Base-by-base conservation (phyloP, 2,329 filamentous ascomycete species). In the Cladosporium cucumerinum region DNA sequence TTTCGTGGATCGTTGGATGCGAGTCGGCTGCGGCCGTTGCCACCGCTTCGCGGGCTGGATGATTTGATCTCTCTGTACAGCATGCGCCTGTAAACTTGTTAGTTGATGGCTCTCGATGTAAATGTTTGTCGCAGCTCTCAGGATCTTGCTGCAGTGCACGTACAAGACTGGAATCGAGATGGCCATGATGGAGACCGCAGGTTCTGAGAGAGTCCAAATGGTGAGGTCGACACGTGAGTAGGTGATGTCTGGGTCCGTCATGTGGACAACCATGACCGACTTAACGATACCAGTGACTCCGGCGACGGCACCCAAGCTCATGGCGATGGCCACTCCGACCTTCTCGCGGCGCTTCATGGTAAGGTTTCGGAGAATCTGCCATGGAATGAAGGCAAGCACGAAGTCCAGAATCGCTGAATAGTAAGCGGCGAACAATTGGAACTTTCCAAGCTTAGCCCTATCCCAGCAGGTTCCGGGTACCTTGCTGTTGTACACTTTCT, bases 381-480 rank as follows among this genome's bases (percentile, higher is more conserved):
- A 62, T 30, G 60, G 60, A 3, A 55, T 14, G 34, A 62, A 32
- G 16, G 60, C 60, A 10, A 62, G 60, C 7, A 62, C 49, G 18
- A 62, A 62, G n/a, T 62, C 60, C 32, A 62, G 26, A 25, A 62
- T 62, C 7, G 60, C 48, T 3, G 60, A 62, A 11, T 62, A 62
- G n/a, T 62, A 62, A 6, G 48, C 21, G 28, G 60, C 60, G 32
- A 54, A 54, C 23, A 62, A 25, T 21, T 62, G 60, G 60, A 62
- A 62, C 10, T 62, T n/a, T 11, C 23, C 32, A 14, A 62, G 60
- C 26, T 55, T 54, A 3, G 25, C 23, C 23, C 23, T 43, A 21
- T 62, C 49, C 60, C 60, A 62, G 60, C 60, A 62, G 7, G 49
- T 62, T n/a, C 60, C 60, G 30, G 60, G 60, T 14, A 55, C 49